Evolutionary conservation across 495 filamentous ascomycete genomes (phyloP).

Genomic region (Penicillium daleae): DNA sequence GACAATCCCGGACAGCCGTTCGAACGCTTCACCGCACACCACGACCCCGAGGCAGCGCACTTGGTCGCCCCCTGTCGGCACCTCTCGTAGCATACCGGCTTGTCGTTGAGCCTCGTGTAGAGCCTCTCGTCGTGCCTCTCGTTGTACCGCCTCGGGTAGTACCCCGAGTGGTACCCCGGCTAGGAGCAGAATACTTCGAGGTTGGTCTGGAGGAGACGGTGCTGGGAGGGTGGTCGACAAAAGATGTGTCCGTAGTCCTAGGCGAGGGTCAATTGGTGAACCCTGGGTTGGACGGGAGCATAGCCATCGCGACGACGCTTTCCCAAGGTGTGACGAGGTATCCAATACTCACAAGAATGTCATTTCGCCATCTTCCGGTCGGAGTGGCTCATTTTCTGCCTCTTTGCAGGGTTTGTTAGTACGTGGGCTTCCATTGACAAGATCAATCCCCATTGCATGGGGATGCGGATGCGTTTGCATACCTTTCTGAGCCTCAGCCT

Average conservation of each 20-base stretch:
- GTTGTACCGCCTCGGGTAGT: slow-evolving; percentile 19
- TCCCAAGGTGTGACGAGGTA: background rate
- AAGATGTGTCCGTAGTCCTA: slow-evolving; percentile 93
- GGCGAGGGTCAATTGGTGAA: slow-evolving; percentile 21
- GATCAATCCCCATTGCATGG: too few species aligned
- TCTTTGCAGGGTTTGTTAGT: slow-evolving; percentile 31
- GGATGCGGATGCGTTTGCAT: slow-evolving; percentile 1
- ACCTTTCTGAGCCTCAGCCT: slow-evolving; percentile 55
- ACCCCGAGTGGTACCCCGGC: slow-evolving; percentile 35
- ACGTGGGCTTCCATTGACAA: background rate
- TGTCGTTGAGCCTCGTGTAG: slow-evolving; percentile 45
- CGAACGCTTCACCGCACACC: slow-evolving; percentile 42
- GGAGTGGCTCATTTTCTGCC: slow-evolving; percentile 33
- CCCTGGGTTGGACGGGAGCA: background rate
- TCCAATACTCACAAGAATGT: slow-evolving; percentile 76
- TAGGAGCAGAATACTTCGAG: slow-evolving; percentile 60
- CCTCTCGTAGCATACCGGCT: slow-evolving; percentile 48
- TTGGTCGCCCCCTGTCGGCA: slow-evolving; percentile 40
- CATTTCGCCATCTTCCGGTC: slow-evolving; percentile 64
- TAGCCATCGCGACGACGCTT: background rate
- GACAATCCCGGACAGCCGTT: background rate
- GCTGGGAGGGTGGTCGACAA: slow-evolving; percentile 82
- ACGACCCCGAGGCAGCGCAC: slow-evolving; percentile 47
- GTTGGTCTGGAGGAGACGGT: slow-evolving; percentile 62
- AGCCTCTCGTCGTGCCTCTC: slow-evolving; percentile 43